These are phyloP conservation scores for Populus hybrid DNA, from an alignment of 441 rosid genomes.

Conservation along the genomic window DNA sequence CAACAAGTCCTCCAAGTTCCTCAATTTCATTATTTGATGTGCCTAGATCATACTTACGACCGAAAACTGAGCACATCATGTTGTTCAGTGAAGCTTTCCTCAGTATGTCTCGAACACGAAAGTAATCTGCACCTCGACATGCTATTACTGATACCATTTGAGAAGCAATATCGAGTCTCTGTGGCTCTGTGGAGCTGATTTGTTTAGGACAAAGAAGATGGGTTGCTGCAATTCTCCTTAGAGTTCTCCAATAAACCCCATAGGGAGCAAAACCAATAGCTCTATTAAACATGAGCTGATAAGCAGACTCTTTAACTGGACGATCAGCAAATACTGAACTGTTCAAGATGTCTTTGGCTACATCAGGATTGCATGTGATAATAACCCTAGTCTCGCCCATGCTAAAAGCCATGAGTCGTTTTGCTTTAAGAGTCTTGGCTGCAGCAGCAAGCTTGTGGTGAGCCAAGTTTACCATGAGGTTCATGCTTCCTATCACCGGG, in stretches of 20 bases:
- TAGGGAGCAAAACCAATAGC: conserved; percentile 59
- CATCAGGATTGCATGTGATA: no score
- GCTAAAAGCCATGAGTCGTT: no score
- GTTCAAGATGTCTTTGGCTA: no score
- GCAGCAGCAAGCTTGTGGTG: conserved; percentile 39
- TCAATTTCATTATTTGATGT: conserved; percentile 24
- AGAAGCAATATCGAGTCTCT: conserved; percentile 33
- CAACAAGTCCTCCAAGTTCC: conserved; percentile 38
- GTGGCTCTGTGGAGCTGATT: conserved; percentile 31
- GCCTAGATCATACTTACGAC: conserved; percentile 33
- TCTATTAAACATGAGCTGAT: conserved; percentile 45
- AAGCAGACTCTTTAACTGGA: conserved; percentile 19
- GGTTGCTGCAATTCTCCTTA: conserved; percentile 43
- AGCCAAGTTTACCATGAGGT: conserved; percentile 39
- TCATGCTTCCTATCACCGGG: conserved; percentile 44
- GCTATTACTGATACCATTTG: conserved; percentile 41
- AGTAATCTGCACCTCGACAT: conserved; percentile 12
- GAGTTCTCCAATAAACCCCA: conserved; percentile 45
- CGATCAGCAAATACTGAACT: no score
- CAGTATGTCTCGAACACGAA: conserved; percentile 33
- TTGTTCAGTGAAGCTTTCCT: conserved; percentile 51
- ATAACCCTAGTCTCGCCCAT: no score
- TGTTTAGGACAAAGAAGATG: conserved; percentile 51
- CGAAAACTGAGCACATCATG: conserved; percentile 65
- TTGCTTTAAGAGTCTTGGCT: conserved; percentile 5